Evolutionary conservation across 306 rosid species (phyloP).

Genomic region (Prunus mongolica): DNA sequence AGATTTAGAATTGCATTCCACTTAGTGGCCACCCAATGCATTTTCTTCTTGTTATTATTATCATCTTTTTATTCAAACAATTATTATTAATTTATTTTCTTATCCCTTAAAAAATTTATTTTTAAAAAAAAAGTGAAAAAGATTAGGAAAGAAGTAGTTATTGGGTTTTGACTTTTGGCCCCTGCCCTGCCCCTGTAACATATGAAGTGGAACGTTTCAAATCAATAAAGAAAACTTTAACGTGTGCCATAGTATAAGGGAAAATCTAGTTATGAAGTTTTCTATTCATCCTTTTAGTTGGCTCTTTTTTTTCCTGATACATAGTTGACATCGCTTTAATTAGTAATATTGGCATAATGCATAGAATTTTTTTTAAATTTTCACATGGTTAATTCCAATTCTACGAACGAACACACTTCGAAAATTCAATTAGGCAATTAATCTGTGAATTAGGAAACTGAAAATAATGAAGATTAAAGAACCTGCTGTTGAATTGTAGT

Average conservation of each 20-base stretch:
- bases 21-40: not conserved
- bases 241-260: not conserved
- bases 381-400: too few relatives aligned
- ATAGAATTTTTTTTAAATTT: too few relatives aligned
- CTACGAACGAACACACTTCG: not conserved
- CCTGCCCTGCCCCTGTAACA: not conserved
- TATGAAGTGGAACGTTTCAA: not conserved
- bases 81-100: not conserved
- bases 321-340: not conserved
- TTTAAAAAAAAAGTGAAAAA: not conserved
- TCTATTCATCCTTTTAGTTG: conserved; percentile 1
- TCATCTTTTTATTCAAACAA: not conserved
- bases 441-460: not conserved
- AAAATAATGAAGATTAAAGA: too few relatives aligned
- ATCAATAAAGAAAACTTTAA: not conserved
- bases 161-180: conserved; percentile 10
- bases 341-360: not conserved
- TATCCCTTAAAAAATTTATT: not conserved
- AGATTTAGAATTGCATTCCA: not conserved
- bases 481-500: conserved; percentile 35
- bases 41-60: not conserved
- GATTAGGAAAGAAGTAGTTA: not conserved
- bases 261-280: not conserved
- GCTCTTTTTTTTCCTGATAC: not conserved
- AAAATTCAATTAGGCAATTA: not conserved